Evolutionary conservation across 805 yeast species (phyloP), one percentile per base, ranked within the genome.

Genomic region (Saturnispora galanensis): DNA sequence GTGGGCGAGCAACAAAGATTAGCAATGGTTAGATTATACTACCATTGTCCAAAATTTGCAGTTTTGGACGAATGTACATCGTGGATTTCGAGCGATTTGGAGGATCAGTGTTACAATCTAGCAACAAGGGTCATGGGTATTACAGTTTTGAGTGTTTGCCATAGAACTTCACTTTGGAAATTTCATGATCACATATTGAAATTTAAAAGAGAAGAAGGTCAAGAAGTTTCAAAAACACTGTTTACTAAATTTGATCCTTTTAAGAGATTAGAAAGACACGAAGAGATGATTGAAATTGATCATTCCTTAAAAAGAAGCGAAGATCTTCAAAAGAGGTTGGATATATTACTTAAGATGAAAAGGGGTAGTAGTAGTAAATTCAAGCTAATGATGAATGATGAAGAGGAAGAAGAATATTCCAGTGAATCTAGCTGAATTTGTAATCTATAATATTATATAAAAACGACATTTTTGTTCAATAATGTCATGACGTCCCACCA

Each of bases 61-160:
- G 95, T 89, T 21, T 68, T 89, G 51, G 97, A 89, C 65, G 97
- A 89, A 67, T 89, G 96, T 63, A 89, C 97, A 1, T 86, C 96
- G 3, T 90, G 95, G 1, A 95, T 89, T 2, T 81, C 96, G 0
- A 85, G 93, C 10, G 84, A 83, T 48, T 81, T 88, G 77, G 97
- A 89, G 59, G 86, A 83, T 50, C 78, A 81, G 54, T 88, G 90
- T 85, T 89, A 89, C 57, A 64, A 77, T 42, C 82, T 83, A 56
- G 96, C 96, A 0, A 65, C 56, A 8, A 84, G 83, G 58, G 68
- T 71, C 13, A 68, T 84, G 49, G 85, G 86, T 0, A 87, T 88
- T 46, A 84, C 96, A 0, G 73, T 89, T 15, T 66, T 89, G 33
- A 86, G 96, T 0, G 97, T 89, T 9, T 93, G 96, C 40, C 97